Base-by-base conservation (phyloP, 768 basidiomycete species). In the Tephrocybe sp. region DNA sequence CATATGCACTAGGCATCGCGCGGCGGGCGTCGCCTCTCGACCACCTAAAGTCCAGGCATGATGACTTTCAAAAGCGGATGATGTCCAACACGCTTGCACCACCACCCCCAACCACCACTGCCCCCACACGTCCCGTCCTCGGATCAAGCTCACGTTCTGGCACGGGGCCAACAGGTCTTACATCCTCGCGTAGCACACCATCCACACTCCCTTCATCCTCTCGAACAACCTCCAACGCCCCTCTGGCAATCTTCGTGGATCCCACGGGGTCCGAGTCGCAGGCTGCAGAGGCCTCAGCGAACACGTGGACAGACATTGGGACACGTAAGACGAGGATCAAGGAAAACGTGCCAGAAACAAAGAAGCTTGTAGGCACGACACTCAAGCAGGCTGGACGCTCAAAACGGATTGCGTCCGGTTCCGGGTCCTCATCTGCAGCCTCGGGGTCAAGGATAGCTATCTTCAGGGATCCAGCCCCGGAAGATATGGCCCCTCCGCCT, bases 1-100 rank as follows among this genome's bases (percentile, higher is more conserved):
- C 86, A 5, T 97, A 94, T 65, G 69, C 78, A n/a, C 76, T 99
- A 3, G 97, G 94, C 1, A 89, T 98, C 42, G 87, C 89, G 25
- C 76, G 97, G 38, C 82, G 82, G 49, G 95, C 92, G 0, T 66
- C 76, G 9, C 94, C 95, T 0, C 70, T 92, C 15, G 92, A 92
- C 31, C 86, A 85, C 41, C 76, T 99, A 3, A 81, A 89, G 64
- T 76, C 71, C 44, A 80, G 87, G 56, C 85, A 95, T 61, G 69
- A 80, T 44, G 92, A 95, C 35, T 98, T 98, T 69, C 91, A 94
- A 64, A 94, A 80, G 72, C 87, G 91, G 45, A 94, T 91, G 89
- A 87, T 91, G 84, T 73, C 77, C 21, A 69, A 69, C 28, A 61
- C 71, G 9, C 65, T 73, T 19, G 69, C 70, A 22, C 62, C 70